Evolutionary conservation across 176 grass and related monocot species (phyloP).

Genomic region (Rhynchospora tenuis): DNA sequence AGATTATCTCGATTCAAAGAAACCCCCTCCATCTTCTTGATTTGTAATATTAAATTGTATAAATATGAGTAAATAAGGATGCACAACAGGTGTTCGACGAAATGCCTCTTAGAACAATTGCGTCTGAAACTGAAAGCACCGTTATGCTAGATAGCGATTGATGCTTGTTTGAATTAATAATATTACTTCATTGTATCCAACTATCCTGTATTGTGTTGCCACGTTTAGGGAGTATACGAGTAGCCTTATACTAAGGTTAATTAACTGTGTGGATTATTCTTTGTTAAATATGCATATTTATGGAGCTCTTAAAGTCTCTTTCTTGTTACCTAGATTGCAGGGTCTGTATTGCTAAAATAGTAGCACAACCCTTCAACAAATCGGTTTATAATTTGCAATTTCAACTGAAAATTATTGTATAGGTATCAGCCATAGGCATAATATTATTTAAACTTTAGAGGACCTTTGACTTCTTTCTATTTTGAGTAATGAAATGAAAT

Average conservation of each 20-base stretch:
- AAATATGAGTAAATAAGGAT: neutral
- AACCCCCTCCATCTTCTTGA: neutral
- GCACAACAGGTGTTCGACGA: neutral
- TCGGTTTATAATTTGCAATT: neutral
- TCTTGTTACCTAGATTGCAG: neutral
- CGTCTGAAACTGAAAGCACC: too few species aligned
- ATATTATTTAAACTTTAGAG: neutral
- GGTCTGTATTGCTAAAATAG: neutral
- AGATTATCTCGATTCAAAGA: constrained; percentile 60
- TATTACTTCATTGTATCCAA: neutral
- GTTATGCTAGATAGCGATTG: neutral
- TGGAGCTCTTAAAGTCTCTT: neutral
- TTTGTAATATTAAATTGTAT: neutral
- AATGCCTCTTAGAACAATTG: neutral
- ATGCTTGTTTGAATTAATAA: neutral
- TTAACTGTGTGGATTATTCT: constrained; percentile 6
- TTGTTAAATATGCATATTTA: neutral
- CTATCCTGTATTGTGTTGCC: neutral
- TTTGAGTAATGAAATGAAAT: neutral
- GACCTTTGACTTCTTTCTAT: neutral
- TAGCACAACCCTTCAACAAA: neutral
- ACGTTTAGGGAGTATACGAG: neutral
- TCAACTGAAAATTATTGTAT: neutral
- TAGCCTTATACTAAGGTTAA: neutral
- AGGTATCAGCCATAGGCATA: neutral